Percentiles rank a stretch among this genome's conserved stretches.
These are phyloP conservation scores for Cordyceps cateniannulata DNA, from an alignment of 2,329 filamentous ascomycete species.

Conservation along the genomic window DNA sequence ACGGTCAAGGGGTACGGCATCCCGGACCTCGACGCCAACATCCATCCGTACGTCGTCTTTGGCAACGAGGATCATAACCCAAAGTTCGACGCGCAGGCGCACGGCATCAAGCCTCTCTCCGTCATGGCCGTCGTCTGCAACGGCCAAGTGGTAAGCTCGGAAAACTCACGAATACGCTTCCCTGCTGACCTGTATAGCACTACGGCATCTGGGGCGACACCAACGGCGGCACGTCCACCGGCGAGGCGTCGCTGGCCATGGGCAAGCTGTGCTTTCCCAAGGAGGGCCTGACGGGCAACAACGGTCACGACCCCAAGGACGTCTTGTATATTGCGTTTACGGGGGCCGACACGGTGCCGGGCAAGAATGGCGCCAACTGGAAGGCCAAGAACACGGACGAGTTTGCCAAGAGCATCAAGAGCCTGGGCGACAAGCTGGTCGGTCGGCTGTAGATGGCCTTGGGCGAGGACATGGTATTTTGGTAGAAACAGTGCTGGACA, in stretches of 20 bases:
- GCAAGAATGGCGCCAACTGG: constrained; percentile 43
- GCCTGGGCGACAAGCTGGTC: constrained; percentile 40
- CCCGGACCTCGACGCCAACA: constrained; percentile 35
- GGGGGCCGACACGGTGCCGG: constrained; percentile 44
- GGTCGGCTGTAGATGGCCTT: background rate
- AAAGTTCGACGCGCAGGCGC: constrained; percentile 27
- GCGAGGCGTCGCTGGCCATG: constrained; percentile 45
- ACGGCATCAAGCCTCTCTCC: constrained; percentile 37
- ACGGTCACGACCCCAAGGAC: constrained; percentile 45
- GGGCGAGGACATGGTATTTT: too few relatives aligned
- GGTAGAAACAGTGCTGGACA: too few relatives aligned
- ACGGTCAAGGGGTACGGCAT: constrained; percentile 25
- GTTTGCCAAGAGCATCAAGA: constrained; percentile 42
- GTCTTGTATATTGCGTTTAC: constrained; percentile 52
- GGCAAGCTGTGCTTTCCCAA: constrained; percentile 45
- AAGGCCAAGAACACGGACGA: constrained; percentile 33
- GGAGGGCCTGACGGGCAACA: constrained; percentile 38
- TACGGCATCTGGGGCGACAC: constrained; percentile 50
- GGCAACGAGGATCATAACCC: constrained; percentile 25
- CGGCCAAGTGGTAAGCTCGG: constrained; percentile 27
- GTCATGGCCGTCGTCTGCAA: constrained; percentile 44
- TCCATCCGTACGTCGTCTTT: constrained; percentile 42
- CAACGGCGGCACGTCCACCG: constrained; percentile 41
- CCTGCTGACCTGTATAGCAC: constrained; percentile 14
- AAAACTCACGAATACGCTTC: too few relatives aligned